phyloP scores from a whole-genome alignment of 164 flowering plant genomes.

The Umbilicus rupestris region DNA sequence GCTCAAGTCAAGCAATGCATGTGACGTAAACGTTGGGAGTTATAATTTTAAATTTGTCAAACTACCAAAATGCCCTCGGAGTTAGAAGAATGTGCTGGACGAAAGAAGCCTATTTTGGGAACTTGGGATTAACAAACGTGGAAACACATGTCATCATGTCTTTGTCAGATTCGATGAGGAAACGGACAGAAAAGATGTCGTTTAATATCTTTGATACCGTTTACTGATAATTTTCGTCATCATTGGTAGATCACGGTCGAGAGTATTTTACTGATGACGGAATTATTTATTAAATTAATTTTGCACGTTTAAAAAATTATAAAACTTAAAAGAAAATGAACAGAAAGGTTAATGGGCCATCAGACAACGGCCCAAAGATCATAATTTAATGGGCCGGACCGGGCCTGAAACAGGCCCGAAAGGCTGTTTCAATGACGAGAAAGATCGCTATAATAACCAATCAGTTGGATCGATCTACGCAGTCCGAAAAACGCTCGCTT shows the following conservation, averaged over 20 bases:
- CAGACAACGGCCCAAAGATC: no score
- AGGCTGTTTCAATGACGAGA: background rate
- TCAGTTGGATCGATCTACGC: background rate
- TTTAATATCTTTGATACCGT: background rate
- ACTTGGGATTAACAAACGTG: background rate
- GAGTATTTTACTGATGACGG: no score
- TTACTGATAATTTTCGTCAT: background rate
- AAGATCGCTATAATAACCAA: background rate
- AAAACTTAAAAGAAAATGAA: no score
- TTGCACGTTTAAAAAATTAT: no score
- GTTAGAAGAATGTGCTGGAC: no score
- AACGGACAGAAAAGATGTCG: background rate
- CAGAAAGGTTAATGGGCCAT: no score
- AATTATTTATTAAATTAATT: no score
- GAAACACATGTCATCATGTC: background rate
- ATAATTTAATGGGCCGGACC: no score
- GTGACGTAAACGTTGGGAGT: constrained; percentile 3
- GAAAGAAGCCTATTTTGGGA: background rate
- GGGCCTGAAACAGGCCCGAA: background rate
- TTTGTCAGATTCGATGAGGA: constrained; percentile 2
- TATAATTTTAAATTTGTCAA: background rate
- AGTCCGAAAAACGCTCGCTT: background rate
- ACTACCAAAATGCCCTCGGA: background rate
- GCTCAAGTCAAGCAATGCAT: background rate
- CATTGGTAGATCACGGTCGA: no score